Base-by-base conservation (phyloP, 2,329 filamentous ascomycete species). In the Microsporum audouinii region DNA sequence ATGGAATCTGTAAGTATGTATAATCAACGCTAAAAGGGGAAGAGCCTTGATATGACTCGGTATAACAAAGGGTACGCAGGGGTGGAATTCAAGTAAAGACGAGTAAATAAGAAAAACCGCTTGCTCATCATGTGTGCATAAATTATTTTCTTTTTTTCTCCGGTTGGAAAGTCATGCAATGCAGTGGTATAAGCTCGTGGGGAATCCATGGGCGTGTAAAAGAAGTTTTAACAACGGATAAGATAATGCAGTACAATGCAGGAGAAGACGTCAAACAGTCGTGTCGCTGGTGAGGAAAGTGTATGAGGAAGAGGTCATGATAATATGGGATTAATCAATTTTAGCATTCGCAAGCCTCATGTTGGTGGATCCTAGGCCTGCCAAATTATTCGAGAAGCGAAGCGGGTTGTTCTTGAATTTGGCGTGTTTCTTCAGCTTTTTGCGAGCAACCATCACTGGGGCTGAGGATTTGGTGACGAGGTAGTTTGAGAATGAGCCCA, bases 401-500 rank as follows among this genome's bases (percentile, higher is more conserved):
- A 89, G 77, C 49, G 85, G 83, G 17, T 84, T 81, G 63, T 84
- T 83, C 74, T 87, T 88, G 72, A 88, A 88, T 72, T 92, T 91
- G 72, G 84, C 86, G 76, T 95, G 88, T 74, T 96, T 96, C 57
- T 88, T 82, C 49, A 96, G 80, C 62, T 89, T 87, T 78, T 95
- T 96, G 62, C 94, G 82, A 5, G 94, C 94, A 39, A 97, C 94
- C 94, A 99, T 99, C 63, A 99, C 94, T 0, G 94, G 94, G 14
- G 95, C 91, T 1, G 89, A 95, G 65, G 90, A 95, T 77, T 97
- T 97, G 41, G 91, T 95, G 36, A 99, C 91, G 5, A 99, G 81
- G 70, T 99, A 99, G 72, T 97, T 97, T 63, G 89, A 95, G 75
- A 99, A 97, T 0, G 91, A 96, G 31, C 94, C 94, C 34, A 99